These are phyloP conservation scores for Oxyria digyna DNA, from an alignment of 148 eudicot genomes.

Conservation along the genomic window DNA sequence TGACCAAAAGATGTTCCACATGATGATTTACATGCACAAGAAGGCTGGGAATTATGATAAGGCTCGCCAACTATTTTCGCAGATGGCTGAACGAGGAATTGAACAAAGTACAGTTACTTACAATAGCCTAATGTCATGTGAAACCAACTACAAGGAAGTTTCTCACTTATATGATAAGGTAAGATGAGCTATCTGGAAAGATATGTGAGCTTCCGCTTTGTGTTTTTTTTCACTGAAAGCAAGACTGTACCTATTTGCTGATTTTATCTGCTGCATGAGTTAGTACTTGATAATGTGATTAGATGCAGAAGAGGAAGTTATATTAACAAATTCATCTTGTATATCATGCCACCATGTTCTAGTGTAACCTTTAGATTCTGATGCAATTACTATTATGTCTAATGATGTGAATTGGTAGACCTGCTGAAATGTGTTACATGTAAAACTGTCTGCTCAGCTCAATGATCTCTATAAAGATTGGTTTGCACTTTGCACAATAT, in stretches of 20 bases:
- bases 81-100: slow-evolving; percentile 81
- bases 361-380: neutral
- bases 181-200: slow-evolving; percentile 3
- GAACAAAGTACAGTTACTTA: slow-evolving; percentile 63
- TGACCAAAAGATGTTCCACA: slow-evolving; percentile 95
- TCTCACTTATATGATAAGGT: slow-evolving; percentile 82
- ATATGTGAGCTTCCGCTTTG: neutral
- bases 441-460: neutral
- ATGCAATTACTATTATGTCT: neutral
- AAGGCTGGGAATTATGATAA: slow-evolving; percentile 74
- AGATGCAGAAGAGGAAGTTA: neutral
- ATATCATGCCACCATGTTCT: slow-evolving; percentile 1
- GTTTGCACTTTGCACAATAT: neutral
- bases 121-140: slow-evolving; percentile 92
- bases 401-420: neutral
- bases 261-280: neutral
- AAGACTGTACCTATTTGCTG: neutral
- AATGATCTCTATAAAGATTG: neutral
- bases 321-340: neutral
- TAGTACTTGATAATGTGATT: neutral
- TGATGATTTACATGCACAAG: slow-evolving; percentile 91
- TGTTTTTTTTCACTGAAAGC: neutral
- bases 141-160: slow-evolving; percentile 82
- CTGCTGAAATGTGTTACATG: neutral
- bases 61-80: slow-evolving; percentile 52